A percentile compares a stretch with the other conserved stretches of the same genome.
phyloP scores from a whole-genome alignment of 352 stramenopile species.

The Saprolegnia parasitica region DNA sequence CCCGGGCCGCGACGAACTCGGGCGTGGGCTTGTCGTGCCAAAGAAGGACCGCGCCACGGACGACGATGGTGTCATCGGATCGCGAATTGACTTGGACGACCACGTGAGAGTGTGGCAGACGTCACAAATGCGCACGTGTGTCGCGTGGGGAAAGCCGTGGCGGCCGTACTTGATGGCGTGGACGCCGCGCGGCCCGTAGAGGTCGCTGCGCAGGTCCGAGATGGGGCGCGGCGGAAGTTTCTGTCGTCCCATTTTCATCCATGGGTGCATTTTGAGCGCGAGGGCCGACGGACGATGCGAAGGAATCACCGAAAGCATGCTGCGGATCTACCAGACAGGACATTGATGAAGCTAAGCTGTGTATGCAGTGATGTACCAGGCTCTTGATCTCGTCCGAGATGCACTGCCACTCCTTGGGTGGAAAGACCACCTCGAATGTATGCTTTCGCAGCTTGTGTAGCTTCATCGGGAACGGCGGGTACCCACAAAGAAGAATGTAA shows the following conservation, averaged over 20 bases:
- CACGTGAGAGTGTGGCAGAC: slow-evolving; percentile 67
- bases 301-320: slow-evolving; percentile 75
- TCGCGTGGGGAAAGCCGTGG: slow-evolving; percentile 68
- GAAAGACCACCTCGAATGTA: slow-evolving; percentile 76
- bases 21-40: background rate
- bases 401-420: slow-evolving; percentile 69
- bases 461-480: slow-evolving; percentile 86
- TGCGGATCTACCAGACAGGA: slow-evolving; percentile 46
- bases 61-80: background rate
- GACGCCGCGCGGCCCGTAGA: slow-evolving; percentile 52
- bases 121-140: slow-evolving; percentile 62
- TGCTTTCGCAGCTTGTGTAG: slow-evolving; percentile 75
- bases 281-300: slow-evolving; percentile 51
- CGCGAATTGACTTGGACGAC: slow-evolving; percentile 56
- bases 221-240: slow-evolving; percentile 35
- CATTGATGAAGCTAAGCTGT: no score
- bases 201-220: slow-evolving; percentile 36
- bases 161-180: slow-evolving; percentile 78
- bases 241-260: slow-evolving; percentile 50
- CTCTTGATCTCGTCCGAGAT: slow-evolving; percentile 64
- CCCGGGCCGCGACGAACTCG: background rate
- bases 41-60: background rate
- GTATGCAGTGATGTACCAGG: slow-evolving; percentile 35
- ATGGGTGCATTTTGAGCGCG: slow-evolving; percentile 54
- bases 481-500: slow-evolving; percentile 86